These are phyloP conservation scores for Venturia oleaginea DNA, from an alignment of 2,329 filamentous ascomycete species.

Conservation along the genomic window DNA sequence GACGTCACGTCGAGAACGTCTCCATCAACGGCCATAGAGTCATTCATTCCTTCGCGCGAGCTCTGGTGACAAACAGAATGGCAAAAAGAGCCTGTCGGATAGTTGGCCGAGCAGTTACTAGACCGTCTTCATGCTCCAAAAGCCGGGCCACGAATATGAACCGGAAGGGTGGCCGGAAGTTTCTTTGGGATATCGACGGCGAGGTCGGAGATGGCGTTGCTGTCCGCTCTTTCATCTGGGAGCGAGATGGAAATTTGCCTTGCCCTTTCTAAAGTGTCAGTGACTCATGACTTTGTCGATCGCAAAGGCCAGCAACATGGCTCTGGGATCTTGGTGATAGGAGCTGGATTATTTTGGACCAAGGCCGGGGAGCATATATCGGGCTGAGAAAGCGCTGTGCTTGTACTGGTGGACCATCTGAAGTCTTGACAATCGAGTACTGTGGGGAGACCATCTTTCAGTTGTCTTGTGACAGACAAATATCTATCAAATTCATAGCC, in stretches of 20 bases:
- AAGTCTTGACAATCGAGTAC: not conserved
- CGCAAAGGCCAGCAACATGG: not conserved
- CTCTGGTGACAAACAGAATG: not conserved
- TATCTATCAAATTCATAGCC: not conserved
- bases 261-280: not conserved
- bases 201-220: not conserved
- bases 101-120: not conserved
- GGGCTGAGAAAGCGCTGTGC: not conserved
- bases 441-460: not conserved
- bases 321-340: too few species aligned
- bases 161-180: not conserved
- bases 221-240: not conserved
- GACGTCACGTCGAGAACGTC: not conserved
- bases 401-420: not conserved
- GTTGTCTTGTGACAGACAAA: not conserved
- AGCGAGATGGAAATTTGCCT: slow-evolving; percentile 4
- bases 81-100: not conserved
- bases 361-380: too few species aligned
- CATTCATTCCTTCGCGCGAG: not conserved
- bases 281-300: slow-evolving; percentile 7
- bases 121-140: not conserved
- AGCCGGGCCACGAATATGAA: not conserved
- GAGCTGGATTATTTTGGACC: too few species aligned
- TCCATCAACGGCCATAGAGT: not conserved
- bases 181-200: not conserved